phyloP scores from a whole-genome alignment of 1,284 basidiomycete genomes.

The Leccinum solheimii region DNA sequence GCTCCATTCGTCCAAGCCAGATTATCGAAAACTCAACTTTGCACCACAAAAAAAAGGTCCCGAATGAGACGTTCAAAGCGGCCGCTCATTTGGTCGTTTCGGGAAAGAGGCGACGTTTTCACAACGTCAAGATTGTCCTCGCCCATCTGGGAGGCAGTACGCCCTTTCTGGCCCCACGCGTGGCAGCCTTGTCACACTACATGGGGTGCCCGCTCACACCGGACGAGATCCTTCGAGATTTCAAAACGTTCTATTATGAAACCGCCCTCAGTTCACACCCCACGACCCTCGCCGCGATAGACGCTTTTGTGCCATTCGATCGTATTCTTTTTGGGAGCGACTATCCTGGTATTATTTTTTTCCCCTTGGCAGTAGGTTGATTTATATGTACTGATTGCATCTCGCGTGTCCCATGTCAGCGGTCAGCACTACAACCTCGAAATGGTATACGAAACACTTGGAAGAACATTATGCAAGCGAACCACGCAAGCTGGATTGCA shows the following conservation, averaged over 20 bases:
- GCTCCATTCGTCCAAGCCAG: slow-evolving; percentile 4
- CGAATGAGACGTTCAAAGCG: slow-evolving; percentile 77
- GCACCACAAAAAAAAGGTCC: slow-evolving; percentile 48
- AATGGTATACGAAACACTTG: slow-evolving; percentile 59
- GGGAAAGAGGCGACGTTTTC: slow-evolving; percentile 61
- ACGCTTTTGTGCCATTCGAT: slow-evolving; percentile 47
- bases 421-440: slow-evolving; percentile 51
- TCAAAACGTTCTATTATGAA: slow-evolving; percentile 69
- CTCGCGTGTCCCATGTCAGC: slow-evolving; percentile 39
- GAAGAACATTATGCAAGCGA: slow-evolving; percentile 45
- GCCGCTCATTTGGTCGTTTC: slow-evolving; percentile 72
- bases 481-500: slow-evolving; percentile 35
- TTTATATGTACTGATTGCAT: slow-evolving; percentile 5
- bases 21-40: slow-evolving; percentile 18
- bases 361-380: background rate
- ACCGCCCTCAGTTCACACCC: slow-evolving; percentile 62
- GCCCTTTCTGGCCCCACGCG: slow-evolving; percentile 60
- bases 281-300: slow-evolving; percentile 48
- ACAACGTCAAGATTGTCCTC: slow-evolving; percentile 60
- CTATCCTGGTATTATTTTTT: slow-evolving; percentile 55
- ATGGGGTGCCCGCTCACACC: slow-evolving; percentile 64
- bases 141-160: slow-evolving; percentile 68
- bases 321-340: slow-evolving; percentile 69
- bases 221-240: slow-evolving; percentile 64
- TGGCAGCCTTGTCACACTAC: slow-evolving; percentile 60